Conservation (phyloP, 441 rosid species). For the Populus hybrid region DNA sequence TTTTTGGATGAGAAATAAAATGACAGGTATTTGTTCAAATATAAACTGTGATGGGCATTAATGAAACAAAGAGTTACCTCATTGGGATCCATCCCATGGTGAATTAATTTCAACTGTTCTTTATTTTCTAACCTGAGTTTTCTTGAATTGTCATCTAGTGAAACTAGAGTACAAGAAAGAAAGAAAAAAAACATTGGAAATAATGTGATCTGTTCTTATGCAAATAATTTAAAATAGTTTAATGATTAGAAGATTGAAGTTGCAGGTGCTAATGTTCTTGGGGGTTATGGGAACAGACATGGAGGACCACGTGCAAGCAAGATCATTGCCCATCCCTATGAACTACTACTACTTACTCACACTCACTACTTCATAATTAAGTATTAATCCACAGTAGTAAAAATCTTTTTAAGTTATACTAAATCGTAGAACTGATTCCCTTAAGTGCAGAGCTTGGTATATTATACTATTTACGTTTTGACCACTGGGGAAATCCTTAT, state of each 20-base stretch:
- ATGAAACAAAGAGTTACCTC: slow-evolving; percentile 7
- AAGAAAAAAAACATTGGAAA: background rate
- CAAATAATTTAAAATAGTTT: slow-evolving; percentile 10
- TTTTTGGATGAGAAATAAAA: background rate
- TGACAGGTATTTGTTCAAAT: background rate
- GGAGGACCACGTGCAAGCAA: slow-evolving; percentile 58
- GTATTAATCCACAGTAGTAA: background rate
- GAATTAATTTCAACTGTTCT: slow-evolving; percentile 10
- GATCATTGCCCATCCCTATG: slow-evolving; percentile 54
- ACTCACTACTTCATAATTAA: slow-evolving; percentile 9
- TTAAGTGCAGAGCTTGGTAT: background rate
- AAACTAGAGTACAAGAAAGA: background rate
- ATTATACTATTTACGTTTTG: background rate
- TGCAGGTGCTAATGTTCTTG: slow-evolving; percentile 38
- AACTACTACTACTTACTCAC: slow-evolving; percentile 20
- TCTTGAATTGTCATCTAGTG: slow-evolving; percentile 9
- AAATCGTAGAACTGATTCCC: background rate
- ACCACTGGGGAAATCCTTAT: background rate
- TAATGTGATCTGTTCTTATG: slow-evolving; percentile 19
- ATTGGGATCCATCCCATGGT: slow-evolving; percentile 4
- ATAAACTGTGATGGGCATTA: background rate
- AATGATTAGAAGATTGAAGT: slow-evolving; percentile 26
- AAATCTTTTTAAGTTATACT: background rate
- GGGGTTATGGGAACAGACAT: slow-evolving; percentile 32
- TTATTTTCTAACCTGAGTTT: slow-evolving; percentile 8